Base-by-base conservation (phyloP, 768 basidiomycete genomes). In the Lepiota venenata region DNA sequence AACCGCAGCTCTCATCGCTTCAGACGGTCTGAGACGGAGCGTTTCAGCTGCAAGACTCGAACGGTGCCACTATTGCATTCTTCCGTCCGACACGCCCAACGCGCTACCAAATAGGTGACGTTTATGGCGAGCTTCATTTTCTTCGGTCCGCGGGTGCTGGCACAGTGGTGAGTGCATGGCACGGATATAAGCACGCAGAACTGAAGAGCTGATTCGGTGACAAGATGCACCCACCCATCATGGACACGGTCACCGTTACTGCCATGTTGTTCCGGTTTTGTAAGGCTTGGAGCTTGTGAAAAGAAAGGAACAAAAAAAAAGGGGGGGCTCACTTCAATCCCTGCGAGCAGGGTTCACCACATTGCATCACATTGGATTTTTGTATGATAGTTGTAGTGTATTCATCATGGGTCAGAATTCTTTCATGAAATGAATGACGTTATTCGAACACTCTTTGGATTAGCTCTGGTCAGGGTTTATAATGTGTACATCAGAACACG, bases 231-330 rank as follows among this genome's bases (percentile, higher is more conserved):
- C 90, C 89, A 48, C 91, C 91, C 60, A 85, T 93, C 69, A 93
- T 93, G 91, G 89, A 93, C 75, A 84, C 82, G 42, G 89, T 93
- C 57, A 87, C 86, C 22, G 83, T 93, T 60, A 90, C 90, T 25
- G 82, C 83, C 50, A 91, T 92, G 89, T 76, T 93, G 35, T 91
- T 88, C 71, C 85, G 91, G 45, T 88, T 90, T 68, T 88, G 86
- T 61, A 75, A 72, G 41, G 66, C 74, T 46, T 81, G 75, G 74
- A 78, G 78, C 60, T 68, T 80, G 44, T 78, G 66, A 74, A 57
- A 41, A 7, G 18, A 32, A 32, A 32, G 10, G 2, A 9, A 32
- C 2, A 32, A 9, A 32, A 32, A 32, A 46, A 55, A n/a, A n/a
- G n/a, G n/a, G n/a, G n/a, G n/a, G n/a, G n/a, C n/a, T 58, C 20